phyloP scores from a whole-genome alignment of 1,284 basidiomycete species.

The Cryptococcus sp. region DNA sequence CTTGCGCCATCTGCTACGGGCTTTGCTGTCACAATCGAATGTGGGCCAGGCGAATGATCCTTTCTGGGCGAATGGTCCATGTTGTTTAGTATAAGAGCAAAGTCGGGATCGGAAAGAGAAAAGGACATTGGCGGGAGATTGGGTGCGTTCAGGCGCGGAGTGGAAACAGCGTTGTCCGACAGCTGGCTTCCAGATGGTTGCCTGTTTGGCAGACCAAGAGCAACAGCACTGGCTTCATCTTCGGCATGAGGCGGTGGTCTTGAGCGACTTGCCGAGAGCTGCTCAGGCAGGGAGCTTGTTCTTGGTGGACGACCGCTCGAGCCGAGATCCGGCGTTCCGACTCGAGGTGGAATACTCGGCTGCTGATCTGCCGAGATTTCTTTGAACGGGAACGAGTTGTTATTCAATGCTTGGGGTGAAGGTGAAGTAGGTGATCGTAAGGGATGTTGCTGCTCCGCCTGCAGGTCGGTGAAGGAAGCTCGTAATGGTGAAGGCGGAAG shows the following conservation, averaged over 20 bases:
- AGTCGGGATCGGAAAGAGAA: conserved; percentile 53
- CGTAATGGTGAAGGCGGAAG: conserved; percentile 51
- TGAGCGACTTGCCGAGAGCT: conserved; percentile 8
- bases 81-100: conserved; percentile 50
- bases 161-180: conserved; percentile 16
- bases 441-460: conserved; percentile 13
- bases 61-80: conserved; percentile 35
- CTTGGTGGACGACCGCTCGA: conserved; percentile 25
- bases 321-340: conserved; percentile 1
- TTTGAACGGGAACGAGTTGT: conserved; percentile 29
- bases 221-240: conserved; percentile 1
- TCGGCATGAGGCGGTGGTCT: conserved; percentile 10
- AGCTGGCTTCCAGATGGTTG: conserved; percentile 11
- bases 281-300: conserved; percentile 35
- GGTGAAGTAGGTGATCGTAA: conserved; percentile 26
- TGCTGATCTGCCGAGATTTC: conserved; percentile 5
- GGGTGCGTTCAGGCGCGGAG: conserved; percentile 48
- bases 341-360: background rate
- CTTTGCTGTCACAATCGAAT: conserved; percentile 9
- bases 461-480: conserved; percentile 37
- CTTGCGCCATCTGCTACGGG: conserved; percentile 6
- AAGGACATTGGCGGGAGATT: conserved; percentile 51
- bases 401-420: conserved; percentile 10
- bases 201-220: conserved; percentile 5
- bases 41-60: background rate